Evolutionary conservation across 129 eudicot genomes (phyloP).

Genomic region (Sambucus nigra): DNA sequence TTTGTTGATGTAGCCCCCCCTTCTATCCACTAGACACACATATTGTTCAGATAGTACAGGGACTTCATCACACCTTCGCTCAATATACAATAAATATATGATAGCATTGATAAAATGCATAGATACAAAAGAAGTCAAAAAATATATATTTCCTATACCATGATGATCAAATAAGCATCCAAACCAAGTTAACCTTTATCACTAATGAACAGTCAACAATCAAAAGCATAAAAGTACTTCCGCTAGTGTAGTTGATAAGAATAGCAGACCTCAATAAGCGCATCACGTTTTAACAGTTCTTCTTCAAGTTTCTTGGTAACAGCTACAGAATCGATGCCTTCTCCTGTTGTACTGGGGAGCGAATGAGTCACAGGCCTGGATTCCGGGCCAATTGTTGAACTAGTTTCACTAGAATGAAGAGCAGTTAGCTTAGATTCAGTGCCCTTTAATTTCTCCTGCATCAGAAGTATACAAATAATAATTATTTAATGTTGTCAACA

Average conservation of each 20-base stretch:
- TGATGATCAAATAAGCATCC: not conserved
- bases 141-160: not conserved
- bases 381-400: constrained; percentile 28
- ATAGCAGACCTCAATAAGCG: constrained; percentile 75
- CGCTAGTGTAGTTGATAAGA: not conserved
- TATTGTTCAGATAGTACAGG: no score
- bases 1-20: no score
- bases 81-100: not conserved
- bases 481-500: not conserved
- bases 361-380: constrained; percentile 20
- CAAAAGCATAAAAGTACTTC: not conserved
- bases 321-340: constrained; percentile 50
- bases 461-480: constrained; percentile 6
- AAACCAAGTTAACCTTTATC: not conserved
- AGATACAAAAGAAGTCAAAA: not conserved
- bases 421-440: constrained; percentile 55
- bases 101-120: not conserved
- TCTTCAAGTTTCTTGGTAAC: constrained; percentile 96
- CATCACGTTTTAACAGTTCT: constrained; percentile 91
- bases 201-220: not conserved
- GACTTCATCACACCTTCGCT: no score
- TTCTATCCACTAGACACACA: no score
- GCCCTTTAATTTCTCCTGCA: constrained; percentile 61
- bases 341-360: constrained; percentile 21
- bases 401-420: constrained; percentile 29